phyloP scores from a whole-genome alignment of 192 early-diverging fungal species.

The Mortierella antarctica region DNA sequence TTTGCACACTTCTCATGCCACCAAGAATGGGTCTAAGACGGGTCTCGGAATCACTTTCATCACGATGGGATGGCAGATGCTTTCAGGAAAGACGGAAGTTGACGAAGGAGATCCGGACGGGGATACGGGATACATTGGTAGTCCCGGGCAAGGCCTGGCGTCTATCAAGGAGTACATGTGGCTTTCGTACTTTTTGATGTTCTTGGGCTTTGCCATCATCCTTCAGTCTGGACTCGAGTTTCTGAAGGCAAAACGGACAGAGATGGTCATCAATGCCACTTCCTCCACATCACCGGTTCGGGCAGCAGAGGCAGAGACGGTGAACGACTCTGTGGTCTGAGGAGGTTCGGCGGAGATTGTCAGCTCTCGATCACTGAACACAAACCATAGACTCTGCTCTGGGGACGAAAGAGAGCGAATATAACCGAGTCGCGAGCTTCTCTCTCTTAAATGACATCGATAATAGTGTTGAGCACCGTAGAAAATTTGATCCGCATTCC shows the following conservation, averaged over 20 bases:
- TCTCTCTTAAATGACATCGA: too few species aligned
- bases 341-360: too few species aligned
- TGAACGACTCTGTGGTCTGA: neutral
- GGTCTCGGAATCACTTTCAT: slow-evolving; percentile 87
- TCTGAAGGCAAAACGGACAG: slow-evolving; percentile 74
- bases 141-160: slow-evolving; percentile 4
- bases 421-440: too few species aligned
- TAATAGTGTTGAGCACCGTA: too few species aligned
- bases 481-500: too few species aligned
- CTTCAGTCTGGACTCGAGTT: slow-evolving; percentile 79
- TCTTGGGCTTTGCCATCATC: slow-evolving; percentile 80
- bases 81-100: slow-evolving; percentile 52
- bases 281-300: slow-evolving; percentile 9
- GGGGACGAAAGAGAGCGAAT: too few species aligned
- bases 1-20: slow-evolving; percentile 90
- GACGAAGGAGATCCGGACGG: slow-evolving; percentile 44
- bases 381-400: too few species aligned
- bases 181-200: slow-evolving; percentile 72
- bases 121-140: slow-evolving; percentile 45
- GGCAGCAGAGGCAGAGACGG: neutral
- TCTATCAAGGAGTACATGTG: slow-evolving; percentile 35
- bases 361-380: too few species aligned
- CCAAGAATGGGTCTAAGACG: slow-evolving; percentile 80
- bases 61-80: slow-evolving; percentile 81
- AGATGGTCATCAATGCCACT: slow-evolving; percentile 67